Percentiles rank a stretch among this genome's conserved stretches.
Evolutionary conservation across 805 yeast genomes (phyloP).

Genomic region (Kuraishia capsulata): DNA sequence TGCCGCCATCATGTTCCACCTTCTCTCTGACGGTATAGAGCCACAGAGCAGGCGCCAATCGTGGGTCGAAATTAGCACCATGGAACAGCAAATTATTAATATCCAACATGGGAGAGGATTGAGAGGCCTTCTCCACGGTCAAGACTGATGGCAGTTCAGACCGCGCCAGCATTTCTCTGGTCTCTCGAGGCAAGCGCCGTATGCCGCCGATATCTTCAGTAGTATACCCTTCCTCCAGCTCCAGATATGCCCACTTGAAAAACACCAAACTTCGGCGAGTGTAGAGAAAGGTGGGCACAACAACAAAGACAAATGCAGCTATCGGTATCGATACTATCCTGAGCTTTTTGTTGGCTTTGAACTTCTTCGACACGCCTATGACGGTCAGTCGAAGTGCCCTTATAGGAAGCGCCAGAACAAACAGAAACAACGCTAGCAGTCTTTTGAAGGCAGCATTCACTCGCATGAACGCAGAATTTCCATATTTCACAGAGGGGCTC

Average conservation of each 20-base stretch:
- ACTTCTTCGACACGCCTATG: too few species aligned
- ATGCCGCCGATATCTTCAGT: conserved; percentile 7
- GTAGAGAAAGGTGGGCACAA: not conserved
- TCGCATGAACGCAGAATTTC: too few species aligned
- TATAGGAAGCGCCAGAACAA: too few species aligned
- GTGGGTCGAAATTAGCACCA: conserved; percentile 17
- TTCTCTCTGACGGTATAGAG: conserved; percentile 9
- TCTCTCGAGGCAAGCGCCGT: not conserved
- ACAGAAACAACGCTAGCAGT: too few species aligned
- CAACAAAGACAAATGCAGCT: not conserved
- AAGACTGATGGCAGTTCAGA: conserved; percentile 3
- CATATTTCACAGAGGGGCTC: too few species aligned
- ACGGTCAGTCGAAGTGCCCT: too few species aligned
- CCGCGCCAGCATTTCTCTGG: conserved; percentile 1
- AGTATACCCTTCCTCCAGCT: not conserved
- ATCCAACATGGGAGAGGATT: not conserved
- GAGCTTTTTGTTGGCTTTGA: too few species aligned
- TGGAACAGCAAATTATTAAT: not conserved
- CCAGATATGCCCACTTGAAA: not conserved
- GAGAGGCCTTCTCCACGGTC: not conserved
- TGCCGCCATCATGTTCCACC: conserved; percentile 9
- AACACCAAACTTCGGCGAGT: not conserved
- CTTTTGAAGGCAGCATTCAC: too few species aligned
- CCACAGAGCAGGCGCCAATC: conserved; percentile 22
- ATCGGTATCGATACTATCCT: not conserved